Conservation (phyloP, 345 rosid species). For the Rhodamnia rubescens region DNA sequence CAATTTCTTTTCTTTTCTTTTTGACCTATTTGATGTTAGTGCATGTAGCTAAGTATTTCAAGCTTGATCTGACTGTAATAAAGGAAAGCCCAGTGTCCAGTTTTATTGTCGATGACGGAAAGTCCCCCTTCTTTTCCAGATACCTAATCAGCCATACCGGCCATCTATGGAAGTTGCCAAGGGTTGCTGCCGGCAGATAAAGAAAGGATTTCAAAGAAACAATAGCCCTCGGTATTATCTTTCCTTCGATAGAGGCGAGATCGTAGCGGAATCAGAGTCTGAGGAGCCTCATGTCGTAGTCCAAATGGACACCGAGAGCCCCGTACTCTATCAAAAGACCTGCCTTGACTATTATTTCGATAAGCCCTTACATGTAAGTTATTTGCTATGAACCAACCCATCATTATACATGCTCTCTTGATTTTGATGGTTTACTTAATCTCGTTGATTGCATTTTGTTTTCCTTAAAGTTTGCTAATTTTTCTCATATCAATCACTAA, state of each 20-base stretch:
- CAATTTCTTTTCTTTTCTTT: not conserved
- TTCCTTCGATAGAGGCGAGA: slow-evolving; percentile 36
- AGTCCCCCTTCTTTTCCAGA: slow-evolving; percentile 15
- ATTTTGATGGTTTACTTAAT: not conserved
- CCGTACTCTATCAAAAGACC: slow-evolving; percentile 67
- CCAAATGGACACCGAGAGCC: slow-evolving; percentile 93
- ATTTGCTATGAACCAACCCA: not conserved
- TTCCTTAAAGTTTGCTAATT: not conserved
- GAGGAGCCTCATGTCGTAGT: slow-evolving; percentile 49
- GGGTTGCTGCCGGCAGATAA: slow-evolving; percentile 57
- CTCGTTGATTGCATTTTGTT: not conserved
- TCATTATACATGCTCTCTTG: not conserved
- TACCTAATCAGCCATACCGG: slow-evolving; percentile 47
- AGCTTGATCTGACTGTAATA: not conserved
- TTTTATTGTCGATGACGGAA: not conserved
- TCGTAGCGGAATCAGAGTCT: slow-evolving; percentile 13
- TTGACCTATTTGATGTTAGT: not conserved
- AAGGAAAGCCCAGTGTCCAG: not conserved
- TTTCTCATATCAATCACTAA: not conserved
- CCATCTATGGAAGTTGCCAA: slow-evolving; percentile 63
- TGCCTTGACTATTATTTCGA: slow-evolving; percentile 74
- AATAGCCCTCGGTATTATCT: slow-evolving; percentile 53
- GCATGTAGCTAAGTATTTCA: not conserved
- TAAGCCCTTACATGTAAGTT: slow-evolving; percentile 60
- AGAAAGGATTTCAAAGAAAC: slow-evolving; percentile 43